phyloP scores from a whole-genome alignment of 2,329 filamentous ascomycete species.

The Myriosclerotinia duriaeana region DNA sequence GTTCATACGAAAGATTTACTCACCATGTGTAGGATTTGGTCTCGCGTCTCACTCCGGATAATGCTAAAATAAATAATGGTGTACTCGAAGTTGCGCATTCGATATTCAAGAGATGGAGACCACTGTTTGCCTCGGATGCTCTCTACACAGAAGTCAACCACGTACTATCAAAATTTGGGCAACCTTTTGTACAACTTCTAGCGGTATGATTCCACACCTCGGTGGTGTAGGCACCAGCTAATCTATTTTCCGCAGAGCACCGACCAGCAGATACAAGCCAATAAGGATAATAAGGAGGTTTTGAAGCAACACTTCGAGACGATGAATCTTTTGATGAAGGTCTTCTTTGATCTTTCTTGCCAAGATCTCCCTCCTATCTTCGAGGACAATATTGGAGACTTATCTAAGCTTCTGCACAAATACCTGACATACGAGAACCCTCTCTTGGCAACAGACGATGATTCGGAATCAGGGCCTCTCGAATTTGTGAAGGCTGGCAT shows the following conservation, averaged over 20 bases:
- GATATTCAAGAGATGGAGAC: conserved; percentile 94
- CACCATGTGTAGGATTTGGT: conserved; percentile 68
- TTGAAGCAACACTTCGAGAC: conserved; percentile 80
- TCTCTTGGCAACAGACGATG: conserved; percentile 80
- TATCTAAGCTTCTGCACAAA: conserved; percentile 82
- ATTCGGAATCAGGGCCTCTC: conserved; percentile 79
- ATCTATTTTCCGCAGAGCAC: conserved; percentile 51
- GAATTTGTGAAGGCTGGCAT: conserved; percentile 92
- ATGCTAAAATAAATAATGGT: conserved; percentile 84
- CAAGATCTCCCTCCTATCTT: conserved; percentile 95
- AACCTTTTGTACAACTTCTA: conserved; percentile 78
- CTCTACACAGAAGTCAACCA: conserved; percentile 96
- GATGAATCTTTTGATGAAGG: conserved; percentile 83
- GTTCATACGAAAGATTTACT: conserved; percentile 23
- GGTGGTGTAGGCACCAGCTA: conserved; percentile 18
- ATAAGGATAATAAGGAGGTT: conserved; percentile 70
- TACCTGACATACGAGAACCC: conserved; percentile 88
- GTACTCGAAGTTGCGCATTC: conserved; percentile 97
- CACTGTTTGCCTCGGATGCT: conserved; percentile 87
- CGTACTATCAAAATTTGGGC: conserved; percentile 80
- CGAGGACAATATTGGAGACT: conserved; percentile 78
- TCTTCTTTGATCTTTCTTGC: conserved; percentile 95
- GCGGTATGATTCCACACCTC: conserved; percentile 51
- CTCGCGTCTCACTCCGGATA: conserved; percentile 76
- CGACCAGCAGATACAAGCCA: conserved; percentile 70